These are phyloP conservation scores for Podaxis pistillaris DNA, from an alignment of 768 basidiomycete genomes.

Conservation along the genomic window DNA sequence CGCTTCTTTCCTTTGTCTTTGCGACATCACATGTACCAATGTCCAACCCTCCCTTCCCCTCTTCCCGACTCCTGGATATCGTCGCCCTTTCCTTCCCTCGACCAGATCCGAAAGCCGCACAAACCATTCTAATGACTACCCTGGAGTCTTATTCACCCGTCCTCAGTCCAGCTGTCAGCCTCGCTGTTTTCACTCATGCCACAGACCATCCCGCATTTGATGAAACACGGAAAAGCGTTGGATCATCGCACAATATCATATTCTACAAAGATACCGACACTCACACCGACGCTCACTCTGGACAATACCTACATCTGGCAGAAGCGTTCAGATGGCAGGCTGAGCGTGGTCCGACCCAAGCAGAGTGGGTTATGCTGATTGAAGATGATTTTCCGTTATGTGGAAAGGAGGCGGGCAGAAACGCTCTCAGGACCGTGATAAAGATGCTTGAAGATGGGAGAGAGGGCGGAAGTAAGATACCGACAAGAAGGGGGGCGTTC, in stretches of 20 bases:
- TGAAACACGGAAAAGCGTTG: conserved; percentile 17
- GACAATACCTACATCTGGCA: conserved; percentile 39
- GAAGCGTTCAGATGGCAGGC: conserved; percentile 39
- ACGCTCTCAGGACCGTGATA: conserved; percentile 31
- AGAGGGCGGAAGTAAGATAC: conserved; percentile 10
- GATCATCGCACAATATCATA: conserved; percentile 18
- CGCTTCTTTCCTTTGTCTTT: conserved; percentile 17
- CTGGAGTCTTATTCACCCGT: conserved; percentile 36
- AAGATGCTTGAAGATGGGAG: conserved; percentile 25
- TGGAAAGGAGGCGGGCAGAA: conserved; percentile 31
- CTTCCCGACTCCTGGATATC: conserved; percentile 35
- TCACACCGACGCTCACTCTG: conserved; percentile 26
- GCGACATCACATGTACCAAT: conserved; percentile 16
- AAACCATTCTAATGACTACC: conserved; percentile 32
- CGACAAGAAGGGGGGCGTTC: conserved; percentile 33
- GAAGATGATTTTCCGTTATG: conserved; percentile 46
- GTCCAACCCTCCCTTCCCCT: conserved; percentile 21
- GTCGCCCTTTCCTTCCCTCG: conserved; percentile 39
- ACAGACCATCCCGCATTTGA: conserved; percentile 30
- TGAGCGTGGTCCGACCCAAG: conserved; percentile 18
- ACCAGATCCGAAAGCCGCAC: conserved; percentile 27
- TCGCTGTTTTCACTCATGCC: conserved; percentile 41
- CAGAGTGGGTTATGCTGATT: conserved; percentile 42
- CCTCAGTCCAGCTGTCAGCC: conserved; percentile 24
- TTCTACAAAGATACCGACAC: conserved; percentile 29